phyloP scores from a whole-genome alignment of 2,329 filamentous ascomycete species.

The Dactylellina cionopaga region DNA sequence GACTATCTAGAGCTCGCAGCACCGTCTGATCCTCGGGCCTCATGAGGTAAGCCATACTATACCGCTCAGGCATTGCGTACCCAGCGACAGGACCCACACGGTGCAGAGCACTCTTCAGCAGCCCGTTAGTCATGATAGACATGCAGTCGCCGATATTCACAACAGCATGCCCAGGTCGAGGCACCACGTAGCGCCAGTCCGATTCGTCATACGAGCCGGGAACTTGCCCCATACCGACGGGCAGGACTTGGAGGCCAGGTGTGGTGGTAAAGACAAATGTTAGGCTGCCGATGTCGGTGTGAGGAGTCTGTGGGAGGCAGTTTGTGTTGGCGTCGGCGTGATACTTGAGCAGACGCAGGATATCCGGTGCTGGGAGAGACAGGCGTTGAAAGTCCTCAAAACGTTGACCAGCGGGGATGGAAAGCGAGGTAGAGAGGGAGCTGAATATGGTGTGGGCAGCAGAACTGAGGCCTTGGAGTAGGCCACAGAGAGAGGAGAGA shows the following conservation, averaged over 20 bases:
- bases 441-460: neutral
- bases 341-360: neutral
- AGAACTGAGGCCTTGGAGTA: neutral
- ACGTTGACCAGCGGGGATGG: neutral
- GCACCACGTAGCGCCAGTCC: neutral
- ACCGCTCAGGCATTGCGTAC: neutral
- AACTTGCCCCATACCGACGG: neutral
- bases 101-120: neutral
- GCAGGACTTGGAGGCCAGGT: neutral
- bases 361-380: neutral
- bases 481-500: neutral
- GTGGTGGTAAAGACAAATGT: neutral
- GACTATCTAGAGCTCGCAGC: neutral
- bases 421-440: neutral
- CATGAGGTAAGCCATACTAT: neutral
- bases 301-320: neutral
- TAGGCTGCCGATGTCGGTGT: neutral
- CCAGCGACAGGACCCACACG: neutral
- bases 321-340: neutral
- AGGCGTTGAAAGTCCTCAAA: neutral
- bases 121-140: neutral
- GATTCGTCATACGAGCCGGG: neutral
- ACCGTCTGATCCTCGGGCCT: neutral
- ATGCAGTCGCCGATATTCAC: neutral
- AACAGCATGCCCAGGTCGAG: neutral